Percentiles rank a stretch among this genome's conserved stretches.
These are phyloP conservation scores for Cladorrhinum sp. DNA, from an alignment of 2,329 filamentous ascomycete species.

Conservation along the genomic window DNA sequence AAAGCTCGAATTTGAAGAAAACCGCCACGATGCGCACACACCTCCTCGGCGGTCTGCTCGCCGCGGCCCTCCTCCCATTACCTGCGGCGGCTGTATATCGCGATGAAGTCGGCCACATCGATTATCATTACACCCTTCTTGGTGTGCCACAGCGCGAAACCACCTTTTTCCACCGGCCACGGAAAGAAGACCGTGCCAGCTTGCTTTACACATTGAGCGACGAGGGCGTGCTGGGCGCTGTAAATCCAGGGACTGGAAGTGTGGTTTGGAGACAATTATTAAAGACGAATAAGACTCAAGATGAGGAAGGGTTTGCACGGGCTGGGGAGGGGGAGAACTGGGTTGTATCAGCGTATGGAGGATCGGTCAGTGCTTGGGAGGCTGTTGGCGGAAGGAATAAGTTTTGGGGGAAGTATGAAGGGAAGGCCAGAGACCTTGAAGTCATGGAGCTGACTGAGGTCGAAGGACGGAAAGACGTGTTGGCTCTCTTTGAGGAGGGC, in stretches of 20 bases:
- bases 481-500: conserved; percentile 62
- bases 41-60: conserved; percentile 22
- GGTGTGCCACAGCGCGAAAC: conserved; percentile 77
- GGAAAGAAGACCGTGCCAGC: conserved; percentile 76
- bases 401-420: conserved; percentile 67
- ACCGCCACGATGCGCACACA: conserved; percentile 8
- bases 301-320: conserved; percentile 54
- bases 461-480: conserved; percentile 61
- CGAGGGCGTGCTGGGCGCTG: conserved; percentile 75
- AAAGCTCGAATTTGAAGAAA: neutral
- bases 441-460: conserved; percentile 68
- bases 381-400: conserved; percentile 73
- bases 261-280: conserved; percentile 77
- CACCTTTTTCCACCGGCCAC: conserved; percentile 92
- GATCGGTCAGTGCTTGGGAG: conserved; percentile 75
- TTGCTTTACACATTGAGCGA: conserved; percentile 90
- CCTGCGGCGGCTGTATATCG: conserved; percentile 69
- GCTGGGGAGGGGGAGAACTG: conserved; percentile 77
- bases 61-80: conserved; percentile 33
- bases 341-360: conserved; percentile 69
- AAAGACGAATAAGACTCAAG: conserved; percentile 40
- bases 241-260: conserved; percentile 82
- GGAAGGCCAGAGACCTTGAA: conserved; percentile 66
- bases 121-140: conserved; percentile 89
- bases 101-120: conserved; percentile 87